Conservation (phyloP, 768 basidiomycete species). For the Xanthoconium stramineum region DNA sequence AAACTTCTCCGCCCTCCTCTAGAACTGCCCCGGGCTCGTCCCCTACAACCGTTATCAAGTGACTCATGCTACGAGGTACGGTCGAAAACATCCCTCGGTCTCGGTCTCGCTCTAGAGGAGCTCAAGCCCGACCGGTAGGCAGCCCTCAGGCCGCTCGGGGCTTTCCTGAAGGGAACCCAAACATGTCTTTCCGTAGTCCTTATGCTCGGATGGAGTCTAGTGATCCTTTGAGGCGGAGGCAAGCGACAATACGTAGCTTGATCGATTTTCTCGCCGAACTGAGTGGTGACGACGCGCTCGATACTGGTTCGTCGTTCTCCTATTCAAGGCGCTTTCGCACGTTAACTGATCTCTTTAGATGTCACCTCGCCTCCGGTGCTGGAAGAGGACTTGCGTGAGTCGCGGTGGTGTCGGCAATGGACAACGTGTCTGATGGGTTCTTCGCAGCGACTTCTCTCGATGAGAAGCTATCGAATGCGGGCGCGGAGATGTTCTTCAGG, state of each 20-base stretch:
- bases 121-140: slow-evolving; percentile 26
- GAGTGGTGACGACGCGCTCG: slow-evolving; percentile 36
- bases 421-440: slow-evolving; percentile 7
- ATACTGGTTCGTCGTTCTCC: slow-evolving; percentile 29
- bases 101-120: slow-evolving; percentile 25
- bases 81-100: slow-evolving; percentile 25
- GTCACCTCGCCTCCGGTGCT: slow-evolving; percentile 30
- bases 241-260: slow-evolving; percentile 42
- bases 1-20: slow-evolving; percentile 16
- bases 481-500: slow-evolving; percentile 45
- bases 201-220: slow-evolving; percentile 28
- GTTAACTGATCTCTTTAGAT: slow-evolving; percentile 17
- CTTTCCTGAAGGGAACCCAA: slow-evolving; percentile 28
- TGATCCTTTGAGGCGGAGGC: slow-evolving; percentile 38
- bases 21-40: slow-evolving; percentile 23
- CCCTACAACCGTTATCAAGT: slow-evolving; percentile 21
- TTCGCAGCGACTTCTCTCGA: slow-evolving; percentile 41
- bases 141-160: slow-evolving; percentile 21
- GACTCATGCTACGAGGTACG: slow-evolving; percentile 33
- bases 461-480: slow-evolving; percentile 48
- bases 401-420: not conserved
- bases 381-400: slow-evolving; percentile 45
- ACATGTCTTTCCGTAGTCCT: slow-evolving; percentile 23
- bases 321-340: not conserved
- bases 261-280: slow-evolving; percentile 47